Conservation (phyloP, 2,329 filamentous ascomycete species). For the Myriangium duriaei region DNA sequence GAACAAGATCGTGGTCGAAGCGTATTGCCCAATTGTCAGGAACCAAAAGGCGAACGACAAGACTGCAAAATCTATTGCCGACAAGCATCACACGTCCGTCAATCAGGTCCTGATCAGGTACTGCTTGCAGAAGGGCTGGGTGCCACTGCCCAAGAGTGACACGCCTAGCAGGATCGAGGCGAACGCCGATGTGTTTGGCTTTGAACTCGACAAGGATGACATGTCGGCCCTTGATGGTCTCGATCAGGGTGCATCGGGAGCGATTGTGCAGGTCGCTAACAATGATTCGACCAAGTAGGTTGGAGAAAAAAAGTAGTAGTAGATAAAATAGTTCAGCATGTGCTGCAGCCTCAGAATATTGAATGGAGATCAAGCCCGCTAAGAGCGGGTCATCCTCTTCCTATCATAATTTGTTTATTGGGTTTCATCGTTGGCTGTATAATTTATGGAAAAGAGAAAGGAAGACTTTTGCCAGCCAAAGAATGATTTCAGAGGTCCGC, state of each 20-base stretch:
- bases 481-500: not conserved
- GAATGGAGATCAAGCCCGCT: conserved; percentile 12
- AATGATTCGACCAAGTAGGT: conserved; percentile 14
- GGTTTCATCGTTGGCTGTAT: conserved; percentile 12
- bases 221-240: conserved; percentile 42
- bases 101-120: conserved; percentile 72
- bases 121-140: conserved; percentile 65
- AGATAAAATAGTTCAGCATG: not conserved
- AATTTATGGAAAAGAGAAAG: conserved; percentile 4
- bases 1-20: conserved; percentile 48
- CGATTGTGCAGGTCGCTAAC: conserved; percentile 22
- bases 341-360: conserved; percentile 12
- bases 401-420: conserved; percentile 12
- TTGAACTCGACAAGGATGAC: conserved; percentile 44
- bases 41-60: conserved; percentile 61
- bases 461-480: not conserved
- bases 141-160: conserved; percentile 61
- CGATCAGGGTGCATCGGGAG: conserved; percentile 27
- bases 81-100: conserved; percentile 60
- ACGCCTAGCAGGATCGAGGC: conserved; percentile 52
- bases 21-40: conserved; percentile 55
- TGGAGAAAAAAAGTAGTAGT: not conserved
- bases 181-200: conserved; percentile 52
- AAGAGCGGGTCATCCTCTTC: conserved; percentile 12
- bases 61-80: conserved; percentile 49